A percentile compares a stretch with the other conserved stretches of the same genome.
phyloP scores from a whole-genome alignment of 23 red algal genomes.

The Chondrus crispus region DNA sequence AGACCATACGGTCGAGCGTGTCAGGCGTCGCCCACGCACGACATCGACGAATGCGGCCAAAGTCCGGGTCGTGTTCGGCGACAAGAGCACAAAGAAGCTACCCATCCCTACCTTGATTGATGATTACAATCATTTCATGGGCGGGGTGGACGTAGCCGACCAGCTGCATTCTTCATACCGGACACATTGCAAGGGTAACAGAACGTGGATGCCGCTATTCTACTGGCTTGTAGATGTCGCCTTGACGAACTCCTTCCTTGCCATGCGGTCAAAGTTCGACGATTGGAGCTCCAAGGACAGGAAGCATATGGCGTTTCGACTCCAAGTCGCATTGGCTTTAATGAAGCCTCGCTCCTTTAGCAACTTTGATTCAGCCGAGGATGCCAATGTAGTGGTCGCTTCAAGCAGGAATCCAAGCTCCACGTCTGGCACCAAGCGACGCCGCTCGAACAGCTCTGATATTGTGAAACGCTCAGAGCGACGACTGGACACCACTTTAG shows the following conservation, averaged over 20 bases:
- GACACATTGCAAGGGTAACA: background rate
- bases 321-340: too few species aligned
- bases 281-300: too few species aligned
- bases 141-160: background rate
- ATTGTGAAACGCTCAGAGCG: too few species aligned
- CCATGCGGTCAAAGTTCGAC: background rate
- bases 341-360: too few species aligned
- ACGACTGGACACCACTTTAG: too few species aligned
- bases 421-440: too few species aligned
- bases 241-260: background rate
- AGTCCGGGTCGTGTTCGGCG: background rate
- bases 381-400: too few species aligned
- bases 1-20: background rate
- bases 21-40: background rate
- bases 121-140: background rate
- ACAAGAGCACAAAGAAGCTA: background rate
- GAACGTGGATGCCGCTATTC: background rate
- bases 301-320: too few species aligned
- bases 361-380: too few species aligned
- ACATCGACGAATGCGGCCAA: background rate
- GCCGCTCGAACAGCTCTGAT: too few species aligned
- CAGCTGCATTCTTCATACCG: background rate
- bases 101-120: background rate
- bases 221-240: background rate
- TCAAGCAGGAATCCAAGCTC: too few species aligned